phyloP scores from a whole-genome alignment of 2,329 filamentous ascomycete species.

The Colletotrichum sp. region DNA sequence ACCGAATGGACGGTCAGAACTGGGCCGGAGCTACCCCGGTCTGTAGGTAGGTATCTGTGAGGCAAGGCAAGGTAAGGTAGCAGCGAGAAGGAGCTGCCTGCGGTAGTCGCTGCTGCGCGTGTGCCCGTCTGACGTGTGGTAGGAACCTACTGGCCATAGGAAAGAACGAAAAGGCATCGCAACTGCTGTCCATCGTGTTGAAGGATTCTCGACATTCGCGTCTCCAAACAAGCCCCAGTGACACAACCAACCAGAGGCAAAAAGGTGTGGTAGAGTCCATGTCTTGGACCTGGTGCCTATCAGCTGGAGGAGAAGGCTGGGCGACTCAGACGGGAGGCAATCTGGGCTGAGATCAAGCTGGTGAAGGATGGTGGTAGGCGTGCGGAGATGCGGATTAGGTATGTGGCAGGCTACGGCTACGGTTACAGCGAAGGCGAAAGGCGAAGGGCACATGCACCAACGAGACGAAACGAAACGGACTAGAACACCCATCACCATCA shows the following conservation, averaged over 20 bases:
- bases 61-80: not conserved
- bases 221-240: not conserved
- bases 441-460: not conserved
- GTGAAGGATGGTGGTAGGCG: not conserved
- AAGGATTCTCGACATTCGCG: not conserved
- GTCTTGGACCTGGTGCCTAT: not conserved
- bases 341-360: not conserved
- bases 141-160: not conserved
- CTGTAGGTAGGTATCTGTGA: not conserved
- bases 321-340: not conserved
- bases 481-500: not conserved
- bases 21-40: slow-evolving; percentile 5
- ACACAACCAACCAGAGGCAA: not conserved
- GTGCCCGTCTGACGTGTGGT: not conserved
- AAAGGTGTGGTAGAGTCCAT: not conserved
- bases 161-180: not conserved
- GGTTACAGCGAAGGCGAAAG: not conserved
- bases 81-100: not conserved
- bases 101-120: not conserved
- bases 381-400: not conserved
- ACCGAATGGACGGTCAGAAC: not conserved
- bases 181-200: not conserved
- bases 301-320: not conserved
- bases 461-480: not conserved
- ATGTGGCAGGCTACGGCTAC: slow-evolving; percentile 12